A percentile compares a stretch with the other conserved stretches of the same genome.
These are phyloP conservation scores for Epithemia pelagica DNA, from an alignment of 108 stramenopile genomes.

Conservation along the genomic window DNA sequence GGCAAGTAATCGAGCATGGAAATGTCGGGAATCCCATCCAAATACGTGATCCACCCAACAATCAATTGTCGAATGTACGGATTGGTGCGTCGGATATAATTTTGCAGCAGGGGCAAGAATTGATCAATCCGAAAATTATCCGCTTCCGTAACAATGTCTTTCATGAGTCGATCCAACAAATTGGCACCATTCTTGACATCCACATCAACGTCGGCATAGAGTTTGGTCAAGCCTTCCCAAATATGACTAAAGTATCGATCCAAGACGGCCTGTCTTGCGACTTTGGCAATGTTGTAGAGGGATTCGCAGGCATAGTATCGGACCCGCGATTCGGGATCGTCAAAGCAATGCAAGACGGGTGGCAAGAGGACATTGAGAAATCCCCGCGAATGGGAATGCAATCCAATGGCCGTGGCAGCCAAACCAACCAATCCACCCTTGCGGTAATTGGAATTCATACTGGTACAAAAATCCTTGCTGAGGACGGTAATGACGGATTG, in stretches of 20 bases:
- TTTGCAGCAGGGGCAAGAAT: constrained; percentile 93
- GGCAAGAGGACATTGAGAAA: constrained; percentile 84
- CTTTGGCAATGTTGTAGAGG: constrained; percentile 98
- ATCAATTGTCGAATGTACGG: constrained; percentile 95
- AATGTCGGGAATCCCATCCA: constrained; percentile 94
- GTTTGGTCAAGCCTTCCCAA: constrained; percentile 93
- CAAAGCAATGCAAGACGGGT: constrained; percentile 96
- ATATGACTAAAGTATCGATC: constrained; percentile 85
- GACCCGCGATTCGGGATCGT: constrained; percentile 95
- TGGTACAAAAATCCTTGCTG: constrained; percentile 93
- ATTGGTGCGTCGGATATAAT: constrained; percentile 91
- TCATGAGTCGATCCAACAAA: constrained; percentile 88
- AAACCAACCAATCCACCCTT: constrained; percentile 98
- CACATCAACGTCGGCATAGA: constrained; percentile 95
- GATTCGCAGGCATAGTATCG: constrained; percentile 98
- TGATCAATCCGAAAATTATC: constrained; percentile 89
- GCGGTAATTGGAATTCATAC: constrained; percentile 95
- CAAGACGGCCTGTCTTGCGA: constrained; percentile 79
- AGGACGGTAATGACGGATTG: constrained; percentile 78
- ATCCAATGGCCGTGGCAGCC: constrained; percentile 93
- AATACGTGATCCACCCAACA: constrained; percentile 96
- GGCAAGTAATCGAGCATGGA: constrained; percentile 93
- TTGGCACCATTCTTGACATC: constrained; percentile 98
- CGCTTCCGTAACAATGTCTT: constrained; percentile 96
- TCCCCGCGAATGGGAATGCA: constrained; percentile 60